Conservation (phyloP, 2,329 filamentous ascomycete genomes). For the Phialophora macrospora region DNA sequence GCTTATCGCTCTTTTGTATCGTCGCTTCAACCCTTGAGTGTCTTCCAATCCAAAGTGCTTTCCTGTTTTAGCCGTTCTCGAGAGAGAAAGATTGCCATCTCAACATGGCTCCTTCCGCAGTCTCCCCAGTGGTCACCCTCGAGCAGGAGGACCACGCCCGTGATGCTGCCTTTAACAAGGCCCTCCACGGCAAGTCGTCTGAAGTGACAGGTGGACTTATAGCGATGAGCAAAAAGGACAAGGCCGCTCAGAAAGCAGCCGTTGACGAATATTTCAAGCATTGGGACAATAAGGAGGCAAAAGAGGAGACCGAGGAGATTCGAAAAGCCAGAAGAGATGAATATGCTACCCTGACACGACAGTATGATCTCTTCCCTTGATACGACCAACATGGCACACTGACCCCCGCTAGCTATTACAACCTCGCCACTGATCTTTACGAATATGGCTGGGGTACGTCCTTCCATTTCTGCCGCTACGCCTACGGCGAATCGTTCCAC, state of each 20-base stretch:
- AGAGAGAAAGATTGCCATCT: constrained; percentile 15
- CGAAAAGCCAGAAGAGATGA: constrained; percentile 82
- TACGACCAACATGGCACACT: constrained; percentile 36
- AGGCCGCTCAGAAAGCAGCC: constrained; percentile 75
- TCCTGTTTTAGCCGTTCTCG: background rate
- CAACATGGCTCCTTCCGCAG: constrained; percentile 56
- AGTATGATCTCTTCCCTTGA: constrained; percentile 64
- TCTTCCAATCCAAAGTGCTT: background rate
- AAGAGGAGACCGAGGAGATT: constrained; percentile 79
- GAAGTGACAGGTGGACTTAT: constrained; percentile 72
- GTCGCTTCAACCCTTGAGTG: background rate
- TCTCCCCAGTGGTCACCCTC: constrained; percentile 53
- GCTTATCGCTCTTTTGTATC: constrained; percentile 23
- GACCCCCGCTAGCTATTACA: constrained; percentile 74
- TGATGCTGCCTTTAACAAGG: constrained; percentile 90
- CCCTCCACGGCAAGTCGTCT: constrained; percentile 77
- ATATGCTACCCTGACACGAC: constrained; percentile 90
- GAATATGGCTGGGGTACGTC: constrained; percentile 96
- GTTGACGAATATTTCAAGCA: constrained; percentile 96
- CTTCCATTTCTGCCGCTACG: constrained; percentile 98
- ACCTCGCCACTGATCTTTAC: constrained; percentile 93
- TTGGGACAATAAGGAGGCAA: constrained; percentile 83
- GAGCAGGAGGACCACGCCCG: constrained; percentile 82
- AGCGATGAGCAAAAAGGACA: constrained; percentile 83
- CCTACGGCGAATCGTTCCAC: constrained; percentile 80